Base-by-base conservation (phyloP, 1,284 basidiomycete species). In the Puccinia polysora region DNA sequence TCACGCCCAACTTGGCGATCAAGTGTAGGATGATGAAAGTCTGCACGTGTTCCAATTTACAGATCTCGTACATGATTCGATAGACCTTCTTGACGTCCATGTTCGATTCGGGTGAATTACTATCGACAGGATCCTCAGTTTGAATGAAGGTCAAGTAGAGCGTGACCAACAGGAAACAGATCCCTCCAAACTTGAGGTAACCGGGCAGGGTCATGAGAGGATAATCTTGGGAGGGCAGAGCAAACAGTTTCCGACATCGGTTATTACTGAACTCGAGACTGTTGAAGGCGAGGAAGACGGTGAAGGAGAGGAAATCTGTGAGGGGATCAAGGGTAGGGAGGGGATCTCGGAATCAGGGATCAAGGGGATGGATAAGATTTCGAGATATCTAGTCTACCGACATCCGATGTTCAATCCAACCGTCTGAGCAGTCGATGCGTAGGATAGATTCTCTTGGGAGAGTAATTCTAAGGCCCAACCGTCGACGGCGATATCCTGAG, bases 391-490 rank as follows among this genome's bases (percentile, higher is more conserved):
- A 47, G 47, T 6, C n/a, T n/a, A 53, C 68, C 38, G 1, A 70
- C 68, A 97, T 32, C 96, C 96, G 2, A 91, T 90, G 77, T 97
- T 97, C 50, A 98, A 84, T 20, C 96, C 96, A 72, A 98, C 91
- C 0, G 96, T 98, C 80, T 99, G 96, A 62, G 95, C 97, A 3
- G 95, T 98, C 30, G 91, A 95, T 5, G 96, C 96, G 78, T 96
- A 99, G 23, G 92, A 91, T 49, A 98, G 82, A 78, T 94, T 96
- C 75, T 95, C 93, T 74, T 92, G 87, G 1, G 95, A 97, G 67
- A 99, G 86, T 53, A 99, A 86, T 1, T 93, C 97, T 67, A 98
- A 84, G 7, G 96, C 96, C 96, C 96, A 99, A 89, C 90, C 95
- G 78, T 98, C 95, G 20, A 98, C 95, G 58, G 95, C 95, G 75